phyloP scores from a whole-genome alignment of 148 eudicot genomes.

The Persicaria tinctoria region DNA sequence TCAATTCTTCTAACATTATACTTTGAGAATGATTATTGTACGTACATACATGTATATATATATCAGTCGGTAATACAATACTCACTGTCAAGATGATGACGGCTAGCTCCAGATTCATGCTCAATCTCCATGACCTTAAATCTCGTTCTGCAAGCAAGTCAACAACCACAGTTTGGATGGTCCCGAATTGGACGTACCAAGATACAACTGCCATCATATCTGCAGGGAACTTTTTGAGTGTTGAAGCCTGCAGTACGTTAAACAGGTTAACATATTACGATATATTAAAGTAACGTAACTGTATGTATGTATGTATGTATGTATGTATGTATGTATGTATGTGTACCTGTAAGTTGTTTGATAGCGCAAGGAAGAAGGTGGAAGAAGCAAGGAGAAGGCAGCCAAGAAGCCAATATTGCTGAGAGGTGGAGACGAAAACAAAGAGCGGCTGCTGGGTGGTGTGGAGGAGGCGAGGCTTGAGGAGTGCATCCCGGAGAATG shows the following conservation, averaged over 20 bases:
- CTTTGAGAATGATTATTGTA: background rate
- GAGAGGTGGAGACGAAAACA: slow-evolving; percentile 33
- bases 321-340: slow-evolving; percentile 17
- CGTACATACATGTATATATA: background rate
- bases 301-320: too few relatives aligned
- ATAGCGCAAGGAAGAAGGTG: slow-evolving; percentile 44
- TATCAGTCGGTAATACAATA: background rate
- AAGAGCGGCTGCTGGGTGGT: slow-evolving; percentile 19
- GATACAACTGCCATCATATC: slow-evolving; percentile 63
- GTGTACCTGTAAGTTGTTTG: slow-evolving; percentile 47
- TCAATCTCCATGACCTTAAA: slow-evolving; percentile 49
- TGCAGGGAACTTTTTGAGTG: slow-evolving; percentile 22
- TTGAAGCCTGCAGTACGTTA: background rate
- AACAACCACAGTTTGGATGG: slow-evolving; percentile 49
- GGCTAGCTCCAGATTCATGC: slow-evolving; percentile 46
- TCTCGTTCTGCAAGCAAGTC: slow-evolving; percentile 48
- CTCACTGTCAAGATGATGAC: slow-evolving; percentile 49
- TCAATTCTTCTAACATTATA: background rate
- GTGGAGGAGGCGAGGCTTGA: slow-evolving; percentile 19
- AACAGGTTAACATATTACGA: background rate
- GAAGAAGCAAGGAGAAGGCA: slow-evolving; percentile 50
- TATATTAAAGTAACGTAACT: too few relatives aligned
- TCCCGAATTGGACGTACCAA: slow-evolving; percentile 51
- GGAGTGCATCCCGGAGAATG: slow-evolving; percentile 21
- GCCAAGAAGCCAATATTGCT: slow-evolving; percentile 48